phyloP scores from a whole-genome alignment of 768 basidiomycete species.

The Pisolithus marmoratus region DNA sequence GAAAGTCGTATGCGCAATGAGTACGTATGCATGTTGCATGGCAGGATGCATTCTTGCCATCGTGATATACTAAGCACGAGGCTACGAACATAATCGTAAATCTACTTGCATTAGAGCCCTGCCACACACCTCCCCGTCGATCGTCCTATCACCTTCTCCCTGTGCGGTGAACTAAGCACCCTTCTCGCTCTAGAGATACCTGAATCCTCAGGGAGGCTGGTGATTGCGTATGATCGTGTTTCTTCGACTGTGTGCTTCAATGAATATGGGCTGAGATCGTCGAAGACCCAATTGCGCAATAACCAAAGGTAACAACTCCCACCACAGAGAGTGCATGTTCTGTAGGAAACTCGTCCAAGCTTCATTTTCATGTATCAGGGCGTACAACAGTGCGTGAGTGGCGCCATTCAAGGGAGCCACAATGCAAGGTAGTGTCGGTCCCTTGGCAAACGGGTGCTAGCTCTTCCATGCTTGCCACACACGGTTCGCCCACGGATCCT shows the following conservation, averaged over 20 bases:
- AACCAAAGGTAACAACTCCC: conserved; percentile 86
- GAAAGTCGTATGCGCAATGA: conserved; percentile 92
- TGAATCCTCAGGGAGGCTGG: conserved; percentile 47
- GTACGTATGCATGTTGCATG: conserved; percentile 87
- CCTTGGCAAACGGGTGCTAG: conserved; percentile 80
- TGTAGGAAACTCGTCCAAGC: conserved; percentile 81
- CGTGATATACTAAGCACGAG: conserved; percentile 72
- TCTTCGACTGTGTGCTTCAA: conserved; percentile 86
- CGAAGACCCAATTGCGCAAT: conserved; percentile 91
- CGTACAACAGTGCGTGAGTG: conserved; percentile 86
- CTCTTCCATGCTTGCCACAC: conserved; percentile 70
- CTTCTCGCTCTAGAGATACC: conserved; percentile 59
- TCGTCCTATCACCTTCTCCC: conserved; percentile 85
- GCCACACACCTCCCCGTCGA: conserved; percentile 93
- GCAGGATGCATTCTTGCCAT: conserved; percentile 87
- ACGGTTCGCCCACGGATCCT: conserved; percentile 93
- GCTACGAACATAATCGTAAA: conserved; percentile 1
- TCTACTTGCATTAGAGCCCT: conserved; percentile 83
- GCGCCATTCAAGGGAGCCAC: conserved; percentile 83
- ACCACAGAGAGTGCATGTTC: conserved; percentile 95
- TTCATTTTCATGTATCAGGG: conserved; percentile 97
- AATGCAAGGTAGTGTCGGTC: conserved; percentile 64
- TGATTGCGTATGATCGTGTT: conserved; percentile 70
- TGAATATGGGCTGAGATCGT: conserved; percentile 94
- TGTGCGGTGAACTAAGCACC: conserved; percentile 78